phyloP scores from a whole-genome alignment of 1,284 basidiomycete species.

The Sphagnurus paluster region DNA sequence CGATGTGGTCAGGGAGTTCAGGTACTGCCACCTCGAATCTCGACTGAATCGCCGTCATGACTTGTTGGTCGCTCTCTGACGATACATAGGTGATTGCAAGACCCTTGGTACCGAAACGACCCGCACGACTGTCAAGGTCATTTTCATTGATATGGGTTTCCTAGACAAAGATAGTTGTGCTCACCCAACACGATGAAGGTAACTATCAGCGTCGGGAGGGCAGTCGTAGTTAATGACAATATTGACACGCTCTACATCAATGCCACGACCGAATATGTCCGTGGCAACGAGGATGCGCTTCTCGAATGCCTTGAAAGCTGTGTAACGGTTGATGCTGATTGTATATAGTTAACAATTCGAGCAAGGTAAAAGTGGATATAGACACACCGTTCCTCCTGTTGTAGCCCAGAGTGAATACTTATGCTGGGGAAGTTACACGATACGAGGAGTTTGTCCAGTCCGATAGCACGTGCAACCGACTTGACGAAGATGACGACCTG shows the following conservation, averaged over 20 bases:
- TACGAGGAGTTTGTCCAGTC: conserved; percentile 93
- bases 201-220: conserved; percentile 95
- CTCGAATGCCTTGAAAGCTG: conserved; percentile 99
- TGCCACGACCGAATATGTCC: conserved; percentile 96
- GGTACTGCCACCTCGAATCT: conserved; percentile 93
- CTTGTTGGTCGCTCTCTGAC: conserved; percentile 89
- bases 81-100: conserved; percentile 98
- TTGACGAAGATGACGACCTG: conserved; percentile 99
- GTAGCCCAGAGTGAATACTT: conserved; percentile 92
- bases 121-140: conserved; percentile 72
- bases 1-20: conserved; percentile 90
- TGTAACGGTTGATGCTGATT: conserved; percentile 94
- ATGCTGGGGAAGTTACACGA: conserved; percentile 99
- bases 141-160: conserved; percentile 5
- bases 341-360: too few relatives aligned
- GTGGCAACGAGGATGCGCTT: conserved; percentile 98
- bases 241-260: conserved; percentile 97
- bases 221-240: conserved; percentile 97
- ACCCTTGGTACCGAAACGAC: conserved; percentile 99
- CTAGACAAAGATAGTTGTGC: conserved; percentile 26
- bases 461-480: conserved; percentile 94
- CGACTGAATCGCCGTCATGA: conserved; percentile 89
- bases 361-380: conserved; percentile 10
- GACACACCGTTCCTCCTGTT: conserved; percentile 92
- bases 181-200: conserved; percentile 96